Evolutionary conservation across 164 flowering plant genomes (phyloP), one percentile per base, ranked within the genome.

Genomic region (Berberis thunbergii): DNA sequence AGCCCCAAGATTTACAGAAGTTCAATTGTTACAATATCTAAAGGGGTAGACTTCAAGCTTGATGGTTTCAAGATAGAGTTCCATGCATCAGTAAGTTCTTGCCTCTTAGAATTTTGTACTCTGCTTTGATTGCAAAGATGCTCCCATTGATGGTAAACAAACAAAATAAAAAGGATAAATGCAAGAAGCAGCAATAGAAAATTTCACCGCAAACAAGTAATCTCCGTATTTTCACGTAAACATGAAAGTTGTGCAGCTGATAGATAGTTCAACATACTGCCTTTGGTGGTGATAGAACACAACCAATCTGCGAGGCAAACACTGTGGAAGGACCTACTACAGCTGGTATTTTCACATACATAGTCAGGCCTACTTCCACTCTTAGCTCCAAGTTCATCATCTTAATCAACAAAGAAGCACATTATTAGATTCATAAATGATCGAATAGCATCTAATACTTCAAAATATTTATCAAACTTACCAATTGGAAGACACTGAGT

Each of bases 261-360:
- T 45, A 45, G 54, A 41, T 43, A 45, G 13, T 10, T 54, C 45
- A 54, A 85, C 96, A 8, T 86, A 88, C 97, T 83, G 91, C 69
- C 96, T 79, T 62, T 88, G 57, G 96, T 88, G 54, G 91, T 83
- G 64, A 91, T 86, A 42, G 96, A 85, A 43, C 82, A 84, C 69
- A 91, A 67, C 97, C 97, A 91, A 71, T 91, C 96, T 64, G 64
- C 80, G 49, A 91, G 88, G 70, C 97, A 91, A 43, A 86, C 63
- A 53, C 83, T 83, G 62, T 88, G 97, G 77, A 88, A 91, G 56
- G 81, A 81, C 70, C 79, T 82, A 40, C 69, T 70, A 79, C 97
- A 91, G 68, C 61, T 84, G 69, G 67, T 63, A 70, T 84, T 86
- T 10, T 91, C 97, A 70, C 97, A 88, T 1, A 79, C 74, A 67